A percentile compares a stretch with the other conserved stretches of the same genome.
Conservation (phyloP, 768 basidiomycete species). For the Kwoniella shandongensis region DNA sequence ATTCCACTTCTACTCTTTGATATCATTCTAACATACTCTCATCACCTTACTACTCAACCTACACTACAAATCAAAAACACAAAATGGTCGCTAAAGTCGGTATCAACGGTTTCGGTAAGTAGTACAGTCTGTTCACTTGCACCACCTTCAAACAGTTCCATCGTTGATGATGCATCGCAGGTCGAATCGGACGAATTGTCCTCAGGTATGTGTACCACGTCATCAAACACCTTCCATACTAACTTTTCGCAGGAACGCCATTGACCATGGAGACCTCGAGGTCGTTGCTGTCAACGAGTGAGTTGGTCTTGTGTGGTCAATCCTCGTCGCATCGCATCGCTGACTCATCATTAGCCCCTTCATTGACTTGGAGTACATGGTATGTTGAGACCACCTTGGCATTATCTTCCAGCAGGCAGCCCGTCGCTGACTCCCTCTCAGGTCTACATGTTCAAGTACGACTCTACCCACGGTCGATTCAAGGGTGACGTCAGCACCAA, state of each 20-base stretch:
- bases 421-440: constrained; percentile 1
- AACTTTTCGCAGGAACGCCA: constrained; percentile 71
- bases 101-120: constrained; percentile 80
- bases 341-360: constrained; percentile 68
- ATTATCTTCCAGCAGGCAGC: background rate
- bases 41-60: constrained; percentile 1
- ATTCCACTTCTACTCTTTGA: constrained; percentile 12
- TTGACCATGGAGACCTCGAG: constrained; percentile 70
- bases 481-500: constrained; percentile 75
- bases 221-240: background rate
- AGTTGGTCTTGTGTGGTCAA: constrained; percentile 55
- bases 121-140: background rate
- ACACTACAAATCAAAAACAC: constrained; percentile 6
- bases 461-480: constrained; percentile 60
- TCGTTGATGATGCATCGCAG: constrained; percentile 56
- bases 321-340: too few relatives aligned
- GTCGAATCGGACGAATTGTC: constrained; percentile 99
- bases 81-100: constrained; percentile 76
- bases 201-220: constrained; percentile 51
- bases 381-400: constrained; percentile 47
- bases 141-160: background rate
- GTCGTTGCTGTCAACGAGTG: constrained; percentile 94
- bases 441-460: constrained; percentile 53
- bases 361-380: constrained; percentile 97
- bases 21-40: background rate